Evolutionary conservation across 1,284 basidiomycete species (phyloP).

Genomic region (Puccinia triticina): DNA sequence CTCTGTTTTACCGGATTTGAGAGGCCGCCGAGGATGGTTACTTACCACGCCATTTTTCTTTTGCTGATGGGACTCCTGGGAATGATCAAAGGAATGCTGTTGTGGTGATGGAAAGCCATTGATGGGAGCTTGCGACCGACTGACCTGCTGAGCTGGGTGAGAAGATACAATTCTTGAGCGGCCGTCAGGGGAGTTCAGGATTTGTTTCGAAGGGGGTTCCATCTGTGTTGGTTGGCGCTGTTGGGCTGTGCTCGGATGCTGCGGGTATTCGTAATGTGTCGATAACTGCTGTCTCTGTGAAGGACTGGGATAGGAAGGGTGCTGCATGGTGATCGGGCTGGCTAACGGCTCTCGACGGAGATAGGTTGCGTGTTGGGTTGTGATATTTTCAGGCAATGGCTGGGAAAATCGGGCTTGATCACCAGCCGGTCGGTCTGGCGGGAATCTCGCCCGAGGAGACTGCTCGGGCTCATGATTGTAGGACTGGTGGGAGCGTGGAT

Average conservation of each 20-base stretch:
- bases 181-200: background rate
- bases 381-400: background rate
- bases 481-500: background rate
- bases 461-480: background rate
- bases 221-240: slow-evolving; percentile 19
- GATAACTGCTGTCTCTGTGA: slow-evolving; percentile 28
- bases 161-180: background rate
- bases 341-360: background rate
- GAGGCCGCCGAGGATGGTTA: background rate
- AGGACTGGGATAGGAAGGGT: slow-evolving; percentile 14
- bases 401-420: background rate
- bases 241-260: background rate
- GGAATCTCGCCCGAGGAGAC: background rate
- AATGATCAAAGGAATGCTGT: background rate
- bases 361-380: background rate
- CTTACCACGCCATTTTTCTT: background rate
- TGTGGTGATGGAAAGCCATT: background rate
- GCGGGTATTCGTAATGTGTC: slow-evolving; percentile 30
- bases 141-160: background rate
- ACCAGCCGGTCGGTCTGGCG: background rate
- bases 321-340: slow-evolving; percentile 20
- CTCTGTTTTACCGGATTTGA: background rate
- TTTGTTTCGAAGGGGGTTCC: background rate
- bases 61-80: background rate
- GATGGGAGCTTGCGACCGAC: background rate